Base-by-base conservation (phyloP, 495 filamentous ascomycete genomes). In the Recurvomyces mirabilis region DNA sequence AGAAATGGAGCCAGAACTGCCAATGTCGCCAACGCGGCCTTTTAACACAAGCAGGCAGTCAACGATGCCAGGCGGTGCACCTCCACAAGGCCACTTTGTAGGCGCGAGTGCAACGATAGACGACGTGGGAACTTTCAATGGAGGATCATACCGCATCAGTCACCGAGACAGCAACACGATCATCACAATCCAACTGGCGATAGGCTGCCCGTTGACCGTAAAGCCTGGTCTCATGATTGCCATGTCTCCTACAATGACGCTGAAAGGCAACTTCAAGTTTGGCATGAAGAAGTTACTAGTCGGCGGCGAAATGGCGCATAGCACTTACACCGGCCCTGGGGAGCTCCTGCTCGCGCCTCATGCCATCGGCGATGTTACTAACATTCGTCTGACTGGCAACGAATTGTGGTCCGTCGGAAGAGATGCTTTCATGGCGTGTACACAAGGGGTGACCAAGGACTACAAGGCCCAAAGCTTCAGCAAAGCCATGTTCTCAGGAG, bases 111-210 rank as follows among this genome's bases (percentile, higher is more conserved):
- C 79, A 3, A 72, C 71, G 1, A 65, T 76, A 22, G 91, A 96
- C 61, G 84, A 91, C 41, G 69, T 88, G 11, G 91, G 91, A 2
- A 93, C 82, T 0, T 96, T 98, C 70, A 95, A 96, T 65, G 91
- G 91, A 10, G 91, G 91, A 7, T 87, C 78, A 50, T 98, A 89
- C 58, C 69, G 93, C 17, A 85, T 98, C 61, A 91, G 85, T 52
- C 91, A 98, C 56, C 73, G 91, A 5, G 88, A 96, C 56, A 78
- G 74, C 31, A 98, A 98, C 58, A 85, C 85, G 0, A 74, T 96
- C 30, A 54, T 95, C 34, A 98, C 93, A 0, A 43, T 98, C 2
- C 88, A 94, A 57, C 61, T 98, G 12, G 89, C 91, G 2, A 78
- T 89, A 55, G 89, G 87, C 4, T 93, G 84, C 56, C 89, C 91